Conservation (phyloP, 257 asterid species). For the Coffea eugenioides region DNA sequence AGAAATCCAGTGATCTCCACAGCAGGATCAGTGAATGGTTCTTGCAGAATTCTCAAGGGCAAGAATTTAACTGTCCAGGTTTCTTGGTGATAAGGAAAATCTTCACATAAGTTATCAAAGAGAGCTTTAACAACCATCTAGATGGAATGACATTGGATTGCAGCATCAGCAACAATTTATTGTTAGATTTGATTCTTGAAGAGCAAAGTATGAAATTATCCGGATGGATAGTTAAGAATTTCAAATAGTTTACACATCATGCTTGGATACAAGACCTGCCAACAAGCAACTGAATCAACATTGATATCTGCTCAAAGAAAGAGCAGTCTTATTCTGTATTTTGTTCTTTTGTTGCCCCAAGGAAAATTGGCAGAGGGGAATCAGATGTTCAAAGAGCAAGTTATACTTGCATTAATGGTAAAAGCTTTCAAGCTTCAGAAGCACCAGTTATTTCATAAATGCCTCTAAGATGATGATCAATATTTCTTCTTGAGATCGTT, state of each 20-base stretch:
- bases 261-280: background rate
- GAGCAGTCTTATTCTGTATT: background rate
- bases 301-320: no score
- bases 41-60: background rate
- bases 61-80: background rate
- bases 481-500: background rate
- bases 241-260: background rate
- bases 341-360: background rate
- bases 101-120: background rate
- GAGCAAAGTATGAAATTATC: background rate
- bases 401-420: background rate
- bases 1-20: background rate
- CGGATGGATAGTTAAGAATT: background rate
- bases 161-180: background rate
- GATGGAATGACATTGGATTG: background rate
- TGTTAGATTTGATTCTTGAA: background rate
- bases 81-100: background rate
- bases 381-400: background rate
- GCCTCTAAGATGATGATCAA: background rate
- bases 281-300: background rate
- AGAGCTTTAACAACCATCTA: background rate
- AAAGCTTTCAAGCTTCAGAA: background rate
- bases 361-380: background rate
- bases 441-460: background rate
- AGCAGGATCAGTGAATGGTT: background rate